Conservation (phyloP, 2,329 filamentous ascomycete genomes). For the Claviceps pazoutovae region DNA sequence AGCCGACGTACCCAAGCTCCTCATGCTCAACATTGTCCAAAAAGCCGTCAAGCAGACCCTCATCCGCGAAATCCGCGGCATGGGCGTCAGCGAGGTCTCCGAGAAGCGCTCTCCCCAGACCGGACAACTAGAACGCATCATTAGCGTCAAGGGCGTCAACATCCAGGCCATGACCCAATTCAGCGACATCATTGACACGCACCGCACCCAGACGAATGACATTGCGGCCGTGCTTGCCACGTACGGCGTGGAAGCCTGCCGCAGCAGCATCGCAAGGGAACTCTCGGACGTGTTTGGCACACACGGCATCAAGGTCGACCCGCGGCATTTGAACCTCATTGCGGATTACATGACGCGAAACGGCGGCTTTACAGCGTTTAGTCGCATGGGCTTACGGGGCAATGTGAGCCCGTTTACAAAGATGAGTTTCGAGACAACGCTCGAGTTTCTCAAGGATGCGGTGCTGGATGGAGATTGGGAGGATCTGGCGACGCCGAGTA, state of each 20-base stretch:
- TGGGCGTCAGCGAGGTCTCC: slow-evolving; percentile 58
- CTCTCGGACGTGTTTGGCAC: slow-evolving; percentile 72
- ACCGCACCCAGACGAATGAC: slow-evolving; percentile 83
- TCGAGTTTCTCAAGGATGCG: slow-evolving; percentile 85
- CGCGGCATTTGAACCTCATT: slow-evolving; percentile 86
- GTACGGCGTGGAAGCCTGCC: slow-evolving; percentile 90
- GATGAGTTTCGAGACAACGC: slow-evolving; percentile 98
- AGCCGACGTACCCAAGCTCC: slow-evolving; percentile 67
- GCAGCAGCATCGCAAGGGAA: slow-evolving; percentile 75
- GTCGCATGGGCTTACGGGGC: slow-evolving; percentile 72
- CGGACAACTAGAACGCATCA: slow-evolving; percentile 30
- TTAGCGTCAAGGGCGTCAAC: slow-evolving; percentile 78
- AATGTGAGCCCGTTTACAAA: slow-evolving; percentile 89
- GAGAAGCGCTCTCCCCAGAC: slow-evolving; percentile 31
- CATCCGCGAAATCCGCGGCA: slow-evolving; percentile 71
- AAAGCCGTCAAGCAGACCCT: slow-evolving; percentile 63
- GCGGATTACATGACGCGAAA: slow-evolving; percentile 96
- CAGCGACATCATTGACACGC: slow-evolving; percentile 70
- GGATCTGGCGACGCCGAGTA: slow-evolving; percentile 71
- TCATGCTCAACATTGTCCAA: slow-evolving; percentile 87
- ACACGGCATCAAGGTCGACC: slow-evolving; percentile 87
- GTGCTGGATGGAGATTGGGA: slow-evolving; percentile 85
- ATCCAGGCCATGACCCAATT: slow-evolving; percentile 82
- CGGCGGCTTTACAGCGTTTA: slow-evolving; percentile 83
- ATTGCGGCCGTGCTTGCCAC: slow-evolving; percentile 70